Base-by-base conservation (phyloP, 108 stramenopile genomes). In the Pseudonitzschia delicatissima region DNA sequence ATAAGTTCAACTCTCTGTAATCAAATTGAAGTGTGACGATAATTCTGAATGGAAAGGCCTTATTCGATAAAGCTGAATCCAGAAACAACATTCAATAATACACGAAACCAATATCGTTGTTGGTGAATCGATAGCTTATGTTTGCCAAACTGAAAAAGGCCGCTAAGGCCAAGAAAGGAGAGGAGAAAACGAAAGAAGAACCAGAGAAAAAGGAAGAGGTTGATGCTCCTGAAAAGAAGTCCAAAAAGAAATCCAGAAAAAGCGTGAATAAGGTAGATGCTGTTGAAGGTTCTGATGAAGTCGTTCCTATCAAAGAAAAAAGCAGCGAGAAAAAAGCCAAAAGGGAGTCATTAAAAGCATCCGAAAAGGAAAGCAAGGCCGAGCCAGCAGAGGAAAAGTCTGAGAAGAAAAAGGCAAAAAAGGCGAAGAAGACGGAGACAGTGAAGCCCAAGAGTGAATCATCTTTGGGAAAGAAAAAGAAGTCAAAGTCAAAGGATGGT, bases 21-120 rank as follows among this genome's bases (percentile, higher is more conserved):
- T n/a, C n/a, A n/a, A n/a, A n/a, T n/a, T n/a, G n/a, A n/a, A n/a
- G n/a, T n/a, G n/a, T n/a, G n/a, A n/a, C n/a, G n/a, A n/a, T n/a
- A n/a, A n/a, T n/a, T n/a, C n/a, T n/a, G n/a, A n/a, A n/a, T n/a
- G n/a, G n/a, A n/a, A n/a, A n/a, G n/a, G n/a, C n/a, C n/a, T n/a
- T n/a, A n/a, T n/a, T n/a, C n/a, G n/a, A n/a, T n/a, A n/a, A n/a
- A n/a, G n/a, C n/a, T n/a, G n/a, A n/a, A n/a, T n/a, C n/a, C n/a
- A n/a, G n/a, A n/a, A n/a, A n/a, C n/a, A n/a, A n/a, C n/a, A n/a
- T n/a, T n/a, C n/a, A n/a, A n/a, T n/a, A n/a, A n/a, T n/a, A n/a
- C n/a, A n/a, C n/a, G n/a, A n/a, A n/a, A n/a, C 42, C 63, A 48
- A 12, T 17, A 48, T 64, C 63, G 49, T 47, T 23, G 50, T 21